A percentile compares a stretch with the other conserved stretches of the same genome.
These are phyloP conservation scores for Candida freyschussii DNA, from an alignment of 1,139 yeast genomes.

Conservation along the genomic window DNA sequence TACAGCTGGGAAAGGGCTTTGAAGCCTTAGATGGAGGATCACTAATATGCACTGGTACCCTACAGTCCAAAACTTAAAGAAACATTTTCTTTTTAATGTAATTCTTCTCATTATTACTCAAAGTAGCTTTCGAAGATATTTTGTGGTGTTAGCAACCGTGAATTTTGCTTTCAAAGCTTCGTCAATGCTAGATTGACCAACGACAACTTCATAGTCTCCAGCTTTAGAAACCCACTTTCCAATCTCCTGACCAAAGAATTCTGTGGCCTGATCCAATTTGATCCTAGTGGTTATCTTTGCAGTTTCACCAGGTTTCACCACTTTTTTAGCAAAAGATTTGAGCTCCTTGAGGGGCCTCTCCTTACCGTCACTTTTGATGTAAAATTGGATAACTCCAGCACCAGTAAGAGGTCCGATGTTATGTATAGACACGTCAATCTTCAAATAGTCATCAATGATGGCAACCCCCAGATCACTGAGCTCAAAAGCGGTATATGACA, in stretches of 20 bases:
- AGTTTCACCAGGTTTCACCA: constrained; percentile 34
- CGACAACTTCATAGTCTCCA: constrained; percentile 41
- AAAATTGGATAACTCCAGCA: constrained; percentile 40
- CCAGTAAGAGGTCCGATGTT: constrained; percentile 38
- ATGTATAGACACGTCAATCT: constrained; percentile 34
- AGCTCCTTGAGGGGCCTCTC: constrained; percentile 52
- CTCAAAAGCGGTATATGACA: constrained; percentile 47
- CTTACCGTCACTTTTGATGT: constrained; percentile 35
- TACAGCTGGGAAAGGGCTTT: too few species aligned
- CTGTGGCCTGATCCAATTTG: constrained; percentile 41
- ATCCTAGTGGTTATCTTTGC: constrained; percentile 31
- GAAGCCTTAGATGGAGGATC: too few species aligned
- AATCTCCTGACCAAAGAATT: constrained; percentile 44
- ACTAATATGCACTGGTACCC: too few species aligned
- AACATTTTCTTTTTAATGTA: too few species aligned
- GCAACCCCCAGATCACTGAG: constrained; percentile 21
- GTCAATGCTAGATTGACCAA: constrained; percentile 34
- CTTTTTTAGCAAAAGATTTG: constrained; percentile 46
- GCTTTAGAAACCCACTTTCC: constrained; percentile 45
- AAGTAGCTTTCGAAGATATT: not conserved
- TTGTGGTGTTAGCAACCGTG: too few species aligned
- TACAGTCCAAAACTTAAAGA: too few species aligned
- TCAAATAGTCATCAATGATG: constrained; percentile 28
- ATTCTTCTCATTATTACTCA: not conserved
- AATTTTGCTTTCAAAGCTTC: constrained; percentile 4